Conservation (phyloP, 192 early-diverging fungal genomes). For the Coemansia sp. region DNA sequence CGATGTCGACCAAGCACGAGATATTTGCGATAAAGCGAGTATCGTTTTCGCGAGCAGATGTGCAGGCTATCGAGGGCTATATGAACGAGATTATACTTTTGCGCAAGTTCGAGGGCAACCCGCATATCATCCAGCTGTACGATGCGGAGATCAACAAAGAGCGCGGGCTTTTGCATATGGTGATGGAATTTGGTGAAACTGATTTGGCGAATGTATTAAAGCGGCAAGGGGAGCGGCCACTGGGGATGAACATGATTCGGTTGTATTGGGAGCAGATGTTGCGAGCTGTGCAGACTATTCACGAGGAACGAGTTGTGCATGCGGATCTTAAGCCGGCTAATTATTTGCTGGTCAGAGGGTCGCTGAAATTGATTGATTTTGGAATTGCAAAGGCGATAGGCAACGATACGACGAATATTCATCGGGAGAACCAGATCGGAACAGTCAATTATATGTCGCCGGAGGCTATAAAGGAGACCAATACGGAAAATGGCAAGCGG, state of each 20-base stretch:
- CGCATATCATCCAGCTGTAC: slow-evolving; percentile 77
- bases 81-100: slow-evolving; percentile 85
- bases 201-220: slow-evolving; percentile 73
- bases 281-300: slow-evolving; percentile 83
- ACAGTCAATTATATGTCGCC: slow-evolving; percentile 98
- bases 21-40: slow-evolving; percentile 86
- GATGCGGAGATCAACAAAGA: slow-evolving; percentile 72
- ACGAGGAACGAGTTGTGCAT: slow-evolving; percentile 88
- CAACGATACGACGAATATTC: slow-evolving; percentile 93
- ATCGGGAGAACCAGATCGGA: slow-evolving; percentile 82
- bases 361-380: slow-evolving; percentile 95
- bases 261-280: slow-evolving; percentile 95
- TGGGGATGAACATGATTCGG: slow-evolving; percentile 75
- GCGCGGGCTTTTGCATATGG: slow-evolving; percentile 69
- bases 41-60: slow-evolving; percentile 68
- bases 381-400: slow-evolving; percentile 94
- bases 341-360: slow-evolving; percentile 83
- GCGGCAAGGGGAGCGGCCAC: slow-evolving; percentile 51
- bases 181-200: slow-evolving; percentile 90
- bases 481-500: slow-evolving; percentile 29
- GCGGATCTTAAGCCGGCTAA: slow-evolving; percentile 96
- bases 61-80: slow-evolving; percentile 68
- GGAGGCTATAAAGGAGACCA: slow-evolving; percentile 72
- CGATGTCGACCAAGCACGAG: slow-evolving; percentile 64
- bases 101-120: slow-evolving; percentile 61